Conservation (phyloP, 768 basidiomycete species). For the Rhodotorula taiwanensis region DNA sequence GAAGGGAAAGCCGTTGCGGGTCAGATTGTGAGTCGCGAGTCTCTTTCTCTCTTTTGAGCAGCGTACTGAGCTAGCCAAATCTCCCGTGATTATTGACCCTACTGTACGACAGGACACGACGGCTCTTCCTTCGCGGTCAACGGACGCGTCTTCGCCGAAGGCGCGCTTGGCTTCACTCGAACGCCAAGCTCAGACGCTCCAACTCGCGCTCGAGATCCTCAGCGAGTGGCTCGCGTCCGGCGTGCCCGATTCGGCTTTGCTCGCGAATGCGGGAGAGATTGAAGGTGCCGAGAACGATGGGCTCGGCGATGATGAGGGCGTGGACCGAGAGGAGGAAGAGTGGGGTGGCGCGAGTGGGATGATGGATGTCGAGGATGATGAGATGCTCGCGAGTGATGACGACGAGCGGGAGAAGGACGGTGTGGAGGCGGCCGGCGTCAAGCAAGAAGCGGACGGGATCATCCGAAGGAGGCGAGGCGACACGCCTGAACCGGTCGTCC, state of each 20-base stretch:
- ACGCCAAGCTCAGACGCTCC: slow-evolving; percentile 43
- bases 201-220: slow-evolving; percentile 46
- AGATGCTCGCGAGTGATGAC: not conserved
- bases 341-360: slow-evolving; percentile 33
- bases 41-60: not conserved
- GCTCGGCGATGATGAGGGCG: not conserved
- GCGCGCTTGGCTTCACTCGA: slow-evolving; percentile 43
- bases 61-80: not conserved
- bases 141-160: slow-evolving; percentile 3
- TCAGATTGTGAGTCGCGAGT: slow-evolving; percentile 18
- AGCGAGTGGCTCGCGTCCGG: slow-evolving; percentile 29
- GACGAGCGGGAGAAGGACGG: slow-evolving; percentile 3
- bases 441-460: slow-evolving; percentile 13
- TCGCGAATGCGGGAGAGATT: not conserved
- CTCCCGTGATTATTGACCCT: not conserved
- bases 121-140: slow-evolving; percentile 1
- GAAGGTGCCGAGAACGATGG: not conserved
- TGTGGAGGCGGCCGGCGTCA: not conserved
- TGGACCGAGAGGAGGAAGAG: slow-evolving; percentile 20
- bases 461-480: slow-evolving; percentile 2
- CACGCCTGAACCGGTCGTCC: slow-evolving; percentile 38
- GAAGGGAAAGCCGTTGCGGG: slow-evolving; percentile 1
- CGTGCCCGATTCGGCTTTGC: slow-evolving; percentile 5
- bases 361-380: slow-evolving; percentile 27
- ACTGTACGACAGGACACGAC: slow-evolving; percentile 16